These are phyloP conservation scores for Hymenoscyphus infarciens DNA, from an alignment of 2,329 filamentous ascomycete species.

Conservation along the genomic window DNA sequence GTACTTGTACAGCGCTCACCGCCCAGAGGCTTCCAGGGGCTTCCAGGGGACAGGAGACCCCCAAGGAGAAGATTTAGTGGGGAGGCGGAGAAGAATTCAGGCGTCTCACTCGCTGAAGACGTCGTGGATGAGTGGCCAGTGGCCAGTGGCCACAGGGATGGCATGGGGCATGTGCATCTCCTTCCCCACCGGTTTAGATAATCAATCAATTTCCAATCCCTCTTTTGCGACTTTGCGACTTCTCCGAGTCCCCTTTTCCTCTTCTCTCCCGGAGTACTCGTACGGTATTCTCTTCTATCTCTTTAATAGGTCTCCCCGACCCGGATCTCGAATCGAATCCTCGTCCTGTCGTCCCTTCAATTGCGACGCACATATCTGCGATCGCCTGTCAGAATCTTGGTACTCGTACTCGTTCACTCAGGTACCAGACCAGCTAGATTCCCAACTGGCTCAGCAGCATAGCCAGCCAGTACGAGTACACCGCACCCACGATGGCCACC, in stretches of 20 bases:
- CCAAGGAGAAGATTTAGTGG: background rate
- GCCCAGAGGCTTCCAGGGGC: too few relatives aligned
- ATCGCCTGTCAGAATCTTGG: background rate
- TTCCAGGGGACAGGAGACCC: background rate
- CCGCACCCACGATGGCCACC: conserved; percentile 3
- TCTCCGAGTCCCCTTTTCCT: background rate
- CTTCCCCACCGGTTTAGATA: background rate
- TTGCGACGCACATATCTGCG: background rate
- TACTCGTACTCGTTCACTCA: background rate
- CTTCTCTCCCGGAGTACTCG: background rate
- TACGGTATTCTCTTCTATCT: background rate
- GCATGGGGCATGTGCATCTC: background rate
- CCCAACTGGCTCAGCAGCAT: background rate
- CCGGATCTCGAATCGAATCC: conserved; percentile 1
- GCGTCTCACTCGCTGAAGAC: background rate
- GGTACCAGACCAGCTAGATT: background rate
- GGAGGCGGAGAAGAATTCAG: background rate
- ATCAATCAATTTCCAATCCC: background rate
- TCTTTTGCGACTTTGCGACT: conserved; percentile 1
- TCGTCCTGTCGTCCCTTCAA: background rate
- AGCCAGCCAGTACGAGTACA: background rate
- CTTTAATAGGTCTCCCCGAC: conserved; percentile 1
- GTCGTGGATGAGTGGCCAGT: background rate
- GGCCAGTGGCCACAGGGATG: background rate
- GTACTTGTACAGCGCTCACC: too few relatives aligned